phyloP scores from a whole-genome alignment of 2,329 filamentous ascomycete genomes.

The Sporothrix schenckii region DNA sequence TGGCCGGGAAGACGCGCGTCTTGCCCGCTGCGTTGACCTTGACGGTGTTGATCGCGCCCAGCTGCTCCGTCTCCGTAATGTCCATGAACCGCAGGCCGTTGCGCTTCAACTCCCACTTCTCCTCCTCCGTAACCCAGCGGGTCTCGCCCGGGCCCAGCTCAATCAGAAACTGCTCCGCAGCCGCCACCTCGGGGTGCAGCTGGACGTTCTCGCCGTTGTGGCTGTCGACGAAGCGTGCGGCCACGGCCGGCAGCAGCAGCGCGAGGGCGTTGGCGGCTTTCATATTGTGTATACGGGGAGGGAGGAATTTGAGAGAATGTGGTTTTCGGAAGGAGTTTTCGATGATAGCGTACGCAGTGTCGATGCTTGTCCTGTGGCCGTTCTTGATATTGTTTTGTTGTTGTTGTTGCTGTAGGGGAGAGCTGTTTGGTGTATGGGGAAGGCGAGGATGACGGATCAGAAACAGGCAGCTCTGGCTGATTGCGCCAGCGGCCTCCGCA shows the following conservation, averaged over 20 bases:
- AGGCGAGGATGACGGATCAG: not conserved
- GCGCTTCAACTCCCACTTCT: slow-evolving; percentile 89
- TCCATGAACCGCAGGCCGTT: slow-evolving; percentile 92
- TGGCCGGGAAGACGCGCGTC: slow-evolving; percentile 55
- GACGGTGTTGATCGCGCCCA: slow-evolving; percentile 53
- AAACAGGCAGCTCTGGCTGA: slow-evolving; percentile 18
- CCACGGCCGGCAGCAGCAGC: slow-evolving; percentile 57
- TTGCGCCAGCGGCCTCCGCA: slow-evolving; percentile 19
- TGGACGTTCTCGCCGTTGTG: slow-evolving; percentile 56
- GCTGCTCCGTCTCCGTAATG: slow-evolving; percentile 74
- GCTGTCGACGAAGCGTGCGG: slow-evolving; percentile 60
- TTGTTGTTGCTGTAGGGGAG: not conserved
- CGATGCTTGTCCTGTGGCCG: too few species aligned
- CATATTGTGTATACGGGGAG: slow-evolving; percentile 45
- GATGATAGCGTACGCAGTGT: not conserved
- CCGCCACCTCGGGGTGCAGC: slow-evolving; percentile 48
- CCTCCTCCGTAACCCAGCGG: slow-evolving; percentile 85
- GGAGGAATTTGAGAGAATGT: too few species aligned
- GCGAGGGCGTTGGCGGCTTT: slow-evolving; percentile 58
- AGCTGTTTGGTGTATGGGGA: not conserved
- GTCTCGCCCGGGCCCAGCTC: slow-evolving; percentile 84
- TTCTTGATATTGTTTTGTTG: too few species aligned
- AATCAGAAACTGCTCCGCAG: slow-evolving; percentile 67
- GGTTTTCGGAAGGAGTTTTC: not conserved
- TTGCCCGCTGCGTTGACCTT: slow-evolving; percentile 64